Evolutionary conservation across 2,329 filamentous ascomycete genomes (phyloP).

Genomic region (Shiraia sp.): DNA sequence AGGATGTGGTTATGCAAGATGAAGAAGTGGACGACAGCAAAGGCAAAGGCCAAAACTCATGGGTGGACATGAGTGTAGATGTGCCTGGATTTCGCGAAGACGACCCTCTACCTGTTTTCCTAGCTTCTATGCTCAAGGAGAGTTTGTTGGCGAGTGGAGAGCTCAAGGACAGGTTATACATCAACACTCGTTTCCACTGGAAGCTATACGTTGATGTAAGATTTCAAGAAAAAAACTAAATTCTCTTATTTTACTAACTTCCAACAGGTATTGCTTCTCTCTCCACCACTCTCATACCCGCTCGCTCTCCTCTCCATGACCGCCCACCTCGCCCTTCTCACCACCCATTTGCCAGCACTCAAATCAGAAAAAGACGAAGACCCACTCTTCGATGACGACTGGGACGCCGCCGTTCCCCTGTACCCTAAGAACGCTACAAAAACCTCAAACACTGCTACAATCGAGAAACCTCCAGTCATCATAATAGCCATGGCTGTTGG

Average conservation of each 20-base stretch:
- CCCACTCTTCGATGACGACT: constrained; percentile 97
- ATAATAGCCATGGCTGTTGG: constrained; percentile 86
- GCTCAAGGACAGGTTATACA: constrained; percentile 72
- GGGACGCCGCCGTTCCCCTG: constrained; percentile 78
- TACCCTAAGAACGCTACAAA: constrained; percentile 61
- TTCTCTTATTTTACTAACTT: constrained; percentile 5
- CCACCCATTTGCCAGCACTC: constrained; percentile 79
- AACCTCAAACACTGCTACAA: constrained; percentile 21
- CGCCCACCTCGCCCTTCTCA: constrained; percentile 88
- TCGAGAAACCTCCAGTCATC: constrained; percentile 76
- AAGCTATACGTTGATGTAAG: constrained; percentile 90
- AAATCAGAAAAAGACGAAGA: constrained; percentile 93
- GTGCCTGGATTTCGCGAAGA: constrained; percentile 91
- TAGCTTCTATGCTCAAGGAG: constrained; percentile 87
- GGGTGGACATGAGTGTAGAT: constrained; percentile 90
- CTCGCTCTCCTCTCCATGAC: constrained; percentile 90
- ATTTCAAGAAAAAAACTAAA: constrained; percentile 21
- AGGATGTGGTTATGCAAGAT: constrained; percentile 49
- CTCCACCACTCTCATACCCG: constrained; percentile 89
- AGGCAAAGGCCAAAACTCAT: constrained; percentile 62
- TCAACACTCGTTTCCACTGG: constrained; percentile 95
- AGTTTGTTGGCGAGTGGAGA: constrained; percentile 75
- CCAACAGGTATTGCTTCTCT: constrained; percentile 81
- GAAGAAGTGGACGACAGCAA: constrained; percentile 29
- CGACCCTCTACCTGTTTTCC: constrained; percentile 83